phyloP scores from a whole-genome alignment of 345 rosid genomes.

The Syzygium aqueum region DNA sequence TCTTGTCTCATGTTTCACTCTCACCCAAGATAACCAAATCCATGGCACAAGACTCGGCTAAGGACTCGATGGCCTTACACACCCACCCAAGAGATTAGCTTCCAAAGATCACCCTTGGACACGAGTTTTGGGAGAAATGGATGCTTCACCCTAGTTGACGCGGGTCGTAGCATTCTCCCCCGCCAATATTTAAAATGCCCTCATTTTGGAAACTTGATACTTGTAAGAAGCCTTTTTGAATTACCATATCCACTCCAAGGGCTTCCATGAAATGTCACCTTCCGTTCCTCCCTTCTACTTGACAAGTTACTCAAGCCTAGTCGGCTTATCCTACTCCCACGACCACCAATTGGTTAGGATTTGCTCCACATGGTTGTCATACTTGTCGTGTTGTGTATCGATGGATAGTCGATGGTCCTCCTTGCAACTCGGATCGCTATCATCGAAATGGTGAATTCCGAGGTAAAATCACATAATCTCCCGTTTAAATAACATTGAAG shows the following conservation, averaged over 20 bases:
- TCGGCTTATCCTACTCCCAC: background rate
- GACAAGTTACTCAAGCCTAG: background rate
- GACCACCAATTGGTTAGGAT: background rate
- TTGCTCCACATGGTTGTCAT: background rate
- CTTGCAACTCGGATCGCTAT: background rate
- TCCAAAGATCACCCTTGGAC: background rate
- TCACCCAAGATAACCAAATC: background rate
- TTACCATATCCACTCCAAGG: background rate
- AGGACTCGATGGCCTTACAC: too few species aligned
- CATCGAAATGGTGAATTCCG: background rate
- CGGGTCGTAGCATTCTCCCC: background rate
- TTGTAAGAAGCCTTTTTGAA: background rate
- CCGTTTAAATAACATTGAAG: background rate
- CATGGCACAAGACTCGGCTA: too few species aligned
- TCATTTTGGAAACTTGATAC: background rate
- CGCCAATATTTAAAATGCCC: background rate
- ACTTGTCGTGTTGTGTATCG: background rate
- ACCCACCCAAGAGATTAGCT: background rate
- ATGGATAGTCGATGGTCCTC: background rate
- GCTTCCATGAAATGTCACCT: background rate
- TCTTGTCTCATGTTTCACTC: background rate
- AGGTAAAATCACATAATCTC: background rate
- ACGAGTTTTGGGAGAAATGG: background rate
- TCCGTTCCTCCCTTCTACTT: background rate
- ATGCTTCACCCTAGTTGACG: background rate